Evolutionary conservation across 179 eudicot species (phyloP).

Genomic region (Camellia oleifera): DNA sequence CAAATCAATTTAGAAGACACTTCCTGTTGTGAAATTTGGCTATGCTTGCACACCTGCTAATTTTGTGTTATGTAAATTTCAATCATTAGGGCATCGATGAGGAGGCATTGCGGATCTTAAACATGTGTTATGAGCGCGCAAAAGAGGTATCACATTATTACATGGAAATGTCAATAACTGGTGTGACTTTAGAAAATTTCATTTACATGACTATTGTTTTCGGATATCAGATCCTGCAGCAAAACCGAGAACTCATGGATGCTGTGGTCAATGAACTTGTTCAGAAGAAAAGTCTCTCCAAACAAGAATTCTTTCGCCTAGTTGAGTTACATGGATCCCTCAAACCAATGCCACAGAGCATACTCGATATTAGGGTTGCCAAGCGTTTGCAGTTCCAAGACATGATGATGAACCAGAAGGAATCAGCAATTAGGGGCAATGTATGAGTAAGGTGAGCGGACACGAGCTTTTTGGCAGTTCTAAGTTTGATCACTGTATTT

Average conservation of each 20-base stretch:
- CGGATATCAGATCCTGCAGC: slow-evolving; percentile 50
- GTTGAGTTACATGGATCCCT: slow-evolving; percentile 71
- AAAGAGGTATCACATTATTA: slow-evolving; percentile 55
- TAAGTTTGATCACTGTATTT: background rate
- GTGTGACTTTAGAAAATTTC: background rate
- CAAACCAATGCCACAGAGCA: slow-evolving; percentile 55
- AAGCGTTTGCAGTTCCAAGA: slow-evolving; percentile 43
- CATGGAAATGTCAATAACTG: background rate
- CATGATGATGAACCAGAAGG: slow-evolving; percentile 29
- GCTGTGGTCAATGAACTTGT: slow-evolving; percentile 56
- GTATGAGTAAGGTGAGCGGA: slow-evolving; percentile 22
- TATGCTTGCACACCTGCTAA: background rate
- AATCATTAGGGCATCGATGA: slow-evolving; percentile 64
- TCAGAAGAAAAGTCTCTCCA: slow-evolving; percentile 58
- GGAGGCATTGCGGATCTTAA: slow-evolving; percentile 65
- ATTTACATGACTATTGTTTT: slow-evolving; percentile 10
- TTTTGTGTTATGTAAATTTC: slow-evolving; percentile 9
- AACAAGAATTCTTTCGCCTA: slow-evolving; percentile 65
- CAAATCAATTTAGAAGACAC: background rate
- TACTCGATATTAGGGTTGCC: slow-evolving; percentile 59
- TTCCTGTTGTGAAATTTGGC: background rate
- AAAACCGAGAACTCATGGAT: slow-evolving; percentile 70
- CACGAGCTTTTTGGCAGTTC: background rate
- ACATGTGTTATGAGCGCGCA: slow-evolving; percentile 73
- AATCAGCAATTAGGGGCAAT: slow-evolving; percentile 28